A percentile compares a stretch with the other conserved stretches of the same genome.
phyloP scores from a whole-genome alignment of 2,329 filamentous ascomycete species.

The Fusarium nanum region DNA sequence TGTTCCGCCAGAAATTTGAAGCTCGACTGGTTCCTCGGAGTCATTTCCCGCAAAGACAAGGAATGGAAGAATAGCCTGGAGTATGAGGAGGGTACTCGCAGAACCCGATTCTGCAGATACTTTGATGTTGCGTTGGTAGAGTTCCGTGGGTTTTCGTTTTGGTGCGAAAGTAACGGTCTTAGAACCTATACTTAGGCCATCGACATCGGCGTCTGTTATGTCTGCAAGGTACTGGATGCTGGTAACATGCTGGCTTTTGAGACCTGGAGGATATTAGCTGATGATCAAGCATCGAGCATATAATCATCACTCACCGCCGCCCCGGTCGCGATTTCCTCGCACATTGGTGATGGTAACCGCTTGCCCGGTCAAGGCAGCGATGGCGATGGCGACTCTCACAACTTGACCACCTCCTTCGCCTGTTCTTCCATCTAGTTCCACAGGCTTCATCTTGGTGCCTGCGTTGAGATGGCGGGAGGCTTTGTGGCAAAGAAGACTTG shows the following conservation, averaged over 20 bases:
- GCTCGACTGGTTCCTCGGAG: conserved; percentile 56
- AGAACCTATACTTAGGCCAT: conserved; percentile 64
- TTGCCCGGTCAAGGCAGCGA: conserved; percentile 66
- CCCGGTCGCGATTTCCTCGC: conserved; percentile 62
- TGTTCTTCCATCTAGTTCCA: conserved; percentile 66
- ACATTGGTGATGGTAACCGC: conserved; percentile 66
- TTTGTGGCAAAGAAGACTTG: conserved; percentile 19
- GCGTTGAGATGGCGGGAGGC: not conserved
- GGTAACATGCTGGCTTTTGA: conserved; percentile 71
- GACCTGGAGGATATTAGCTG: conserved; percentile 54
- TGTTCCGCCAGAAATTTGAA: conserved; percentile 68
- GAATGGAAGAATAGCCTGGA: conserved; percentile 71
- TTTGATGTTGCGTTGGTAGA: conserved; percentile 58
- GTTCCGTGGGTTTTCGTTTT: conserved; percentile 51
- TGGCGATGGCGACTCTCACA: conserved; percentile 65
- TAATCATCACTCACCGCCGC: conserved; percentile 45
- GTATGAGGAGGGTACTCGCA: conserved; percentile 67
- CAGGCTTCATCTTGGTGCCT: conserved; percentile 47
- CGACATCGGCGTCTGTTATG: conserved; percentile 62
- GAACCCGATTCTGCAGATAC: conserved; percentile 63
- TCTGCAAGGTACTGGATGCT: conserved; percentile 65
- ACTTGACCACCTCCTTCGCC: conserved; percentile 73
- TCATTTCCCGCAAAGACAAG: conserved; percentile 65
- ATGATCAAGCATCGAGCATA: not conserved
- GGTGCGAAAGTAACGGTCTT: conserved; percentile 62